phyloP scores from a whole-genome alignment of 2,329 filamentous ascomycete genomes.

The Orbilia quercus region DNA sequence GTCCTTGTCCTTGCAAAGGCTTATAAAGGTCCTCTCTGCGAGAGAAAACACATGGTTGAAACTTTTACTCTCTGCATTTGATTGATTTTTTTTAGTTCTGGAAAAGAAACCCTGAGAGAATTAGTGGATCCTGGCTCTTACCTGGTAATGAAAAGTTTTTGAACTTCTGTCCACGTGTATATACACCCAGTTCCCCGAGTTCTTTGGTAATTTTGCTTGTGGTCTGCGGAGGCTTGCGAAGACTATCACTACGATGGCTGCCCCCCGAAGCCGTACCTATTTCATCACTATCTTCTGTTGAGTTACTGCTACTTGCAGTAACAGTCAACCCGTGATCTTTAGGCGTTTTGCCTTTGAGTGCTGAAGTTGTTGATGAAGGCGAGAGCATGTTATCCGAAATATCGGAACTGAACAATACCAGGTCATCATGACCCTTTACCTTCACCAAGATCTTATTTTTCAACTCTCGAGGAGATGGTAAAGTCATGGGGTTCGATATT shows the following conservation, averaged over 20 bases:
- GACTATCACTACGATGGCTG: conserved; percentile 57
- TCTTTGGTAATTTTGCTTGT: conserved; percentile 79
- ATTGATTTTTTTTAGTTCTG: conserved; percentile 3
- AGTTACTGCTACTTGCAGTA: conserved; percentile 69
- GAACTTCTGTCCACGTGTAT: conserved; percentile 82
- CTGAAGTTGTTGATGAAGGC: conserved; percentile 8
- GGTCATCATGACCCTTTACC: conserved; percentile 72
- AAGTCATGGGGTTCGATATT: conserved; percentile 72
- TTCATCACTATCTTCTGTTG: conserved; percentile 72
- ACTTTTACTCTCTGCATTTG: conserved; percentile 74
- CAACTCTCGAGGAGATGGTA: conserved; percentile 88
- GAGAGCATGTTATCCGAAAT: conserved; percentile 29
- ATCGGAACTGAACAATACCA: conserved; percentile 46
- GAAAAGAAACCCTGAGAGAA: background rate
- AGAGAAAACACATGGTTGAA: conserved; percentile 97
- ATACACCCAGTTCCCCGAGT: conserved; percentile 86
- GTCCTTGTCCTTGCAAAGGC: conserved; percentile 78
- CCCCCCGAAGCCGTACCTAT: conserved; percentile 52
- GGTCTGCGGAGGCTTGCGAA: conserved; percentile 70
- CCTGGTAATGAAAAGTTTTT: conserved; percentile 66
- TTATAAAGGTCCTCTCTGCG: conserved; percentile 87
- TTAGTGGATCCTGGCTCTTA: conserved; percentile 32
- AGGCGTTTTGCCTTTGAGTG: conserved; percentile 4
- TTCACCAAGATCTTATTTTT: conserved; percentile 89
- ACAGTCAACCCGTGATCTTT: conserved; percentile 7